A percentile compares a stretch with the other conserved stretches of the same genome.
These are phyloP conservation scores for Hygrocybe coccinea DNA, from an alignment of 768 basidiomycete species.

Conservation along the genomic window DNA sequence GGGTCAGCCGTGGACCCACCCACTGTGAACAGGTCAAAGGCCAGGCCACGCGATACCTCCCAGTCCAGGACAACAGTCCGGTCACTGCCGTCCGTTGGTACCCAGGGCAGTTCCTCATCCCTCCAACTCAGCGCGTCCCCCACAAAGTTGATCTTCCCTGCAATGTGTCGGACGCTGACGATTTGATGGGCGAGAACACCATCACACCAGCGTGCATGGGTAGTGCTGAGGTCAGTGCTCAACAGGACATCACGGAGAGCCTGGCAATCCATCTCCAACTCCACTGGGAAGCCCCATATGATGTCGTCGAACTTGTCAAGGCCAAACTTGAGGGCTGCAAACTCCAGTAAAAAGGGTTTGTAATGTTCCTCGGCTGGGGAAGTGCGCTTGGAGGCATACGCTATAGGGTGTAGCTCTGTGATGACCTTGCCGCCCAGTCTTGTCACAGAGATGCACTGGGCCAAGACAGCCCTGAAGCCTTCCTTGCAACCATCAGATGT, in stretches of 20 bases:
- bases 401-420: constrained; percentile 19
- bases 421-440: constrained; percentile 19
- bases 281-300: constrained; percentile 27
- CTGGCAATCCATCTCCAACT: constrained; percentile 36
- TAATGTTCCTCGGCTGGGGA: constrained; percentile 29
- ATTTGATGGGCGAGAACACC: constrained; percentile 13
- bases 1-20: constrained; percentile 8
- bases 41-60: constrained; percentile 16
- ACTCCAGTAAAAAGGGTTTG: constrained; percentile 33
- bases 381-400: constrained; percentile 32
- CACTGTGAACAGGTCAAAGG: background rate
- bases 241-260: constrained; percentile 29
- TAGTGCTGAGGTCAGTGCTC: constrained; percentile 1
- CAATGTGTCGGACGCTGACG: constrained; percentile 16
- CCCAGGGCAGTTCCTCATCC: constrained; percentile 3
- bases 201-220: background rate
- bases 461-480: constrained; percentile 30
- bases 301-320: constrained; percentile 26
- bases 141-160: too few relatives aligned
- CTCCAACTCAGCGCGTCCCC: too few relatives aligned
- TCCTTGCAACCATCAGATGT: constrained; percentile 35
- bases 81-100: constrained; percentile 23
- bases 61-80: constrained; percentile 31
- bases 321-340: constrained; percentile 33
- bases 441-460: constrained; percentile 20